Percentiles rank a stretch among this genome's conserved stretches.
Conservation (phyloP, 2,329 filamentous ascomycete species). For the Juglanconis juglandina region DNA sequence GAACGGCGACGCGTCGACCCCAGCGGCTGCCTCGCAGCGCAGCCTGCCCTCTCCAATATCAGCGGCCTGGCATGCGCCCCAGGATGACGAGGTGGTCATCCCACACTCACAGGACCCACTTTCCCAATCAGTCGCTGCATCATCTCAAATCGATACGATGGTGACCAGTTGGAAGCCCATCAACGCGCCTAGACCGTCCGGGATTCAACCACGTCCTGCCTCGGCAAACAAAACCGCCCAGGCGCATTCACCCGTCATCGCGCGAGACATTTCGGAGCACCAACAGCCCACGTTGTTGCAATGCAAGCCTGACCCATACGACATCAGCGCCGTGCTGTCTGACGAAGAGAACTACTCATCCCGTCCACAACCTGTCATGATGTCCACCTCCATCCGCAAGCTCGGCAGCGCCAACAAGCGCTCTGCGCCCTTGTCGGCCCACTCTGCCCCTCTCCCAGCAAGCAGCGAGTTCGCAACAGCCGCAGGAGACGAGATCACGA, state of each 20-base stretch:
- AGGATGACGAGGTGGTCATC: slow-evolving; percentile 3
- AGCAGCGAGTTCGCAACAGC: not conserved
- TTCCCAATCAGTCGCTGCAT: not conserved
- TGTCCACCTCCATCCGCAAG: slow-evolving; percentile 8
- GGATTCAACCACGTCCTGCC: not conserved
- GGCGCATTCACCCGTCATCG: not conserved
- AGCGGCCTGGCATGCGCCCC: not conserved
- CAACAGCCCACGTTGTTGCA: not conserved
- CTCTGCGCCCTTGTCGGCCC: too few relatives aligned
- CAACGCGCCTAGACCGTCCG: not conserved
- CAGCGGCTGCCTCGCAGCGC: not conserved
- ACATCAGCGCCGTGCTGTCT: slow-evolving; percentile 6
- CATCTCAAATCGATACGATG: too few relatives aligned
- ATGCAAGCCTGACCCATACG: slow-evolving; percentile 14
- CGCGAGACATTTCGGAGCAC: not conserved
- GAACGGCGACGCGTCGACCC: not conserved
- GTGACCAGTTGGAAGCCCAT: not conserved
- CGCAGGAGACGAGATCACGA: not conserved
- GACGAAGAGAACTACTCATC: not conserved
- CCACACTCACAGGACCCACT: slow-evolving; percentile 5
- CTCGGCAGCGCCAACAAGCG: slow-evolving; percentile 3
- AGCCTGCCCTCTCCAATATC: not conserved
- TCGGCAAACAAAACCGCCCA: not conserved
- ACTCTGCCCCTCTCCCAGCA: not conserved
- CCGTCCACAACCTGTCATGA: not conserved